Base-by-base conservation (phyloP, 2,329 filamentous ascomycete genomes). In the Basipetospora chlamydospora region DNA sequence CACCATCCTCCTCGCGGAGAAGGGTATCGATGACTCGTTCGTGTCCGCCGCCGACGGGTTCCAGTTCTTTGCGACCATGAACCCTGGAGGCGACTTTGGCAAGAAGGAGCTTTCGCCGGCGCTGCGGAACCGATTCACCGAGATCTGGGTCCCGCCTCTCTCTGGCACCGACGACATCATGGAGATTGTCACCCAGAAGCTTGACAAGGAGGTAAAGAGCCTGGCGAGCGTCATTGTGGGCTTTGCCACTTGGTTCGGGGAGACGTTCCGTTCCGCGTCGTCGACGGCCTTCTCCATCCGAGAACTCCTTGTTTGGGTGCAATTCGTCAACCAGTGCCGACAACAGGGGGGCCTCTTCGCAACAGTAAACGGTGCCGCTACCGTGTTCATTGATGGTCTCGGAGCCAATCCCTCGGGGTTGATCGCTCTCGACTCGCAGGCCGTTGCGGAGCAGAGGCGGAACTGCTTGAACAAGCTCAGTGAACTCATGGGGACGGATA, bases 1-100 rank as follows among this genome's bases (percentile, higher is more conserved):
- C 36, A 85, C 82, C 0, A 72, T 98, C 20, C 63, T 98, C 3
- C 69, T 99, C 12, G 92, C 92, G 0, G 90, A 98, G 54, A 98
- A 96, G 57, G 92, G 90, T 0, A 73, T 83, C 2, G 70, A 81
- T 5, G 78, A 94, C 53, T 86, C 86, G 0, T 77, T 83, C 43
- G 70, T 98, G 18, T 70, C 72, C 26, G 90, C 81, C 5, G 58
- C 67, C 9, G 66, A 80, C 28, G 83, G 80, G 0, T 99, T 96
- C 56, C 87, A 98, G 49, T 95, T 98, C 57, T 73, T 98, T 41
- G 88, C 90, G 3, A 98, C 90, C 0, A 99, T 99, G 90, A 99
- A 99, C 46, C 90, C 90, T 7, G 92, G 92, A 35, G 90, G 92
- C 31, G 90, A 99, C 52, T 98, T 96, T 54, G 90, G 90, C 44